phyloP scores from a whole-genome alignment of 1,284 basidiomycete species.

The Termitomyces sp. region DNA sequence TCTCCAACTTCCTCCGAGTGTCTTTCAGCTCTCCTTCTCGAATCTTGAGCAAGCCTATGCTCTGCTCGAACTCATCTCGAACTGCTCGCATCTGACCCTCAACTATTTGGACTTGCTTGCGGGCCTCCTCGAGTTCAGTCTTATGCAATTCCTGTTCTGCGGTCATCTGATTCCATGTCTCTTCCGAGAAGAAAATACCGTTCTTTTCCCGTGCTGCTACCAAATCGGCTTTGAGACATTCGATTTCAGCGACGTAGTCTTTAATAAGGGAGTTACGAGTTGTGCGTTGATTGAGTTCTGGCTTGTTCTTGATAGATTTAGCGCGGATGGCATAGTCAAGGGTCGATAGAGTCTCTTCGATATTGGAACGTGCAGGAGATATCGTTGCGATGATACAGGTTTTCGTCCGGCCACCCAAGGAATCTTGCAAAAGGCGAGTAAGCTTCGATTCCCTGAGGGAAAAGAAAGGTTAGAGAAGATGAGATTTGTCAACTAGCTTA shows the following conservation, averaged over 20 bases:
- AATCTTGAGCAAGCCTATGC: constrained; percentile 70
- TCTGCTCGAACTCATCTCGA: constrained; percentile 89
- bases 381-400: constrained; percentile 98
- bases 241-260: constrained; percentile 95
- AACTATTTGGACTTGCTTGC: constrained; percentile 77
- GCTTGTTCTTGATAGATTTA: constrained; percentile 94
- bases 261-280: constrained; percentile 89
- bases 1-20: constrained; percentile 54
- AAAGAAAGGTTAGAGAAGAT: not conserved
- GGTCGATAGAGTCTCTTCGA: constrained; percentile 97
- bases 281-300: constrained; percentile 93
- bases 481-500: constrained; percentile 4
- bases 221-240: constrained; percentile 88
- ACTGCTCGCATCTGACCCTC: constrained; percentile 76
- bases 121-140: constrained; percentile 77
- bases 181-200: constrained; percentile 88
- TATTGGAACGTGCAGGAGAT: constrained; percentile 85
- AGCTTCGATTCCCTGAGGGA: constrained; percentile 78
- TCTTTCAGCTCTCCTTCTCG: constrained; percentile 71
- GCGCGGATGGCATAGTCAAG: constrained; percentile 96
- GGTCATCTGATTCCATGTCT: constrained; percentile 83
- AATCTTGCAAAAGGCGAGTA: constrained; percentile 96
- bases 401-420: constrained; percentile 96
- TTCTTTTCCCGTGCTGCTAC: constrained; percentile 91
- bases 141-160: constrained; percentile 70